A percentile compares a stretch with the other conserved stretches of the same genome.
phyloP scores from a whole-genome alignment of 164 flowering plant genomes.

The Protea cynaroides region DNA sequence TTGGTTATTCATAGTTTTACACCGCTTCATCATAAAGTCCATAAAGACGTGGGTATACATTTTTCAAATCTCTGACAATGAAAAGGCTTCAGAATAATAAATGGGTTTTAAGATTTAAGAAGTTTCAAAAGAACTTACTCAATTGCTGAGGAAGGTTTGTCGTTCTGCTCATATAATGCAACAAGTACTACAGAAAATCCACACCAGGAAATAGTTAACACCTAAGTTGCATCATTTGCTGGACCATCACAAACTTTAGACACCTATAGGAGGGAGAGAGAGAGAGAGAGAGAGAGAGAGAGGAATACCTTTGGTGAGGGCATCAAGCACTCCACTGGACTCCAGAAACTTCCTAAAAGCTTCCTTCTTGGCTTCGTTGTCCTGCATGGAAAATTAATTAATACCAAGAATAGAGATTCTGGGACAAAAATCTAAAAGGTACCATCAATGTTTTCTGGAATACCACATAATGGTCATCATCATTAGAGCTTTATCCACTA shows the following conservation, averaged over 20 bases:
- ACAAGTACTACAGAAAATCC: constrained; percentile 61
- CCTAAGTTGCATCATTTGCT: constrained; percentile 5
- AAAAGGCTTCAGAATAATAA: not conserved
- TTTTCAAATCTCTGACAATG: not conserved
- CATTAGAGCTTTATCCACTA: too few species aligned
- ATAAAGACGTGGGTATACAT: not conserved
- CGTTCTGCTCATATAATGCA: constrained; percentile 85
- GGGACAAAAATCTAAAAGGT: too few species aligned
- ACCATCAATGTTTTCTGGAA: too few species aligned
- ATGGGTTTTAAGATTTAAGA: not conserved
- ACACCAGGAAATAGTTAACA: not conserved
- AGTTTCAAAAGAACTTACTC: constrained; percentile 53
- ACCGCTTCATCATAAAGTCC: too few species aligned
- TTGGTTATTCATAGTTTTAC: too few species aligned
- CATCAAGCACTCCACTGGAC: constrained; percentile 88
- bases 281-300: constrained; percentile 1
- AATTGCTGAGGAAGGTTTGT: constrained; percentile 81
- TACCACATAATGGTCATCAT: too few species aligned
- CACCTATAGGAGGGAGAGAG: not conserved
- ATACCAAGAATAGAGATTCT: too few species aligned
- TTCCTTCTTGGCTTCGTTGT: constrained; percentile 94
- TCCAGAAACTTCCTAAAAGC: constrained; percentile 91
- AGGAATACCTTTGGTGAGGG: constrained; percentile 78
- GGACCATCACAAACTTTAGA: not conserved
- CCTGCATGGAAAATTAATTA: constrained; percentile 33